phyloP scores from a whole-genome alignment of 78 protist genomes.

The Dictyostelium intermedium region DNA sequence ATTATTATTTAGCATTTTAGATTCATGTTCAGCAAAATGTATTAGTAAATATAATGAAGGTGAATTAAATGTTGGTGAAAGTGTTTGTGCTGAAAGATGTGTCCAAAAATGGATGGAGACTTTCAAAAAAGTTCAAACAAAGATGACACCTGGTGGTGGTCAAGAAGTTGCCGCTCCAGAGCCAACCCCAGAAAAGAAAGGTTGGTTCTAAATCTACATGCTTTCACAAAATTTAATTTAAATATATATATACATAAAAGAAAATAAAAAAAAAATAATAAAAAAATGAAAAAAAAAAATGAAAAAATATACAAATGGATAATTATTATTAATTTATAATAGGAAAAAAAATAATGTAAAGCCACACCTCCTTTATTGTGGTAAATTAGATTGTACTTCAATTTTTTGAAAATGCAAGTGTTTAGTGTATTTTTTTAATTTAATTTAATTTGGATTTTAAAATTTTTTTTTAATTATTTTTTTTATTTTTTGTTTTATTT shows the following conservation, averaged over 20 bases:
- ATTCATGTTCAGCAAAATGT: slow-evolving; percentile 45
- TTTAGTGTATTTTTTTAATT: too few relatives aligned
- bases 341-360: too few relatives aligned
- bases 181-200: slow-evolving; percentile 27
- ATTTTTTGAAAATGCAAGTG: too few relatives aligned
- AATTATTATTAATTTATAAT: too few relatives aligned
- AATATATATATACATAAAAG: neutral
- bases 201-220: slow-evolving; percentile 23
- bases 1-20: slow-evolving; percentile 4
- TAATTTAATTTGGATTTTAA: too few relatives aligned
- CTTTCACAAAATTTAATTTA: too few relatives aligned
- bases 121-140: slow-evolving; percentile 40
- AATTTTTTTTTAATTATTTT: neutral
- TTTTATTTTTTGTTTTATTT: neutral
- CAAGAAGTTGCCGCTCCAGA: neutral
- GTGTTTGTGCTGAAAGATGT: slow-evolving; percentile 59
- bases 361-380: too few relatives aligned
- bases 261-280: neutral
- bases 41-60: slow-evolving; percentile 38
- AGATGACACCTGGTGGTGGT: neutral
- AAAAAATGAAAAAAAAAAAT: too few relatives aligned
- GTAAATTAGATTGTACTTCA: too few relatives aligned
- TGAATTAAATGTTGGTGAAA: slow-evolving; percentile 37
- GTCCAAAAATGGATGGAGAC: slow-evolving; percentile 53
- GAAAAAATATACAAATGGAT: too few relatives aligned